Conservation (phyloP, 345 rosid genomes). For the Angophora floribunda region DNA sequence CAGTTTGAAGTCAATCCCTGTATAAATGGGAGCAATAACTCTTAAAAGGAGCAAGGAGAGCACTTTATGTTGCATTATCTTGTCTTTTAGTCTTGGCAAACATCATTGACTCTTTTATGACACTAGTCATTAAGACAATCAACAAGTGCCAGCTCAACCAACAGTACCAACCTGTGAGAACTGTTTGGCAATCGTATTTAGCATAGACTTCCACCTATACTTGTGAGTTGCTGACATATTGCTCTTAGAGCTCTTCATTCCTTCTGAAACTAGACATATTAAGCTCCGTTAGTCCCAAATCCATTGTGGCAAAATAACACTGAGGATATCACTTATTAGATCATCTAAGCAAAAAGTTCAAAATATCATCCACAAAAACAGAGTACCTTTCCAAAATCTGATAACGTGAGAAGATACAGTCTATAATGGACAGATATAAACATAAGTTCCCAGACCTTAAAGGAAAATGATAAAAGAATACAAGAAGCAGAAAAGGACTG, state of each 20-base stretch:
- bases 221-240: constrained; percentile 4
- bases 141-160: not conserved
- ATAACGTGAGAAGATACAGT: not conserved
- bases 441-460: not conserved
- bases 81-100: not conserved
- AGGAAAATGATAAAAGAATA: not conserved
- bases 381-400: not conserved
- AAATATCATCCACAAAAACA: not conserved
- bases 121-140: not conserved
- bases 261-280: constrained; percentile 21
- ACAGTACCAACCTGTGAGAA: constrained; percentile 54
- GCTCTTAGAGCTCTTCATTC: constrained; percentile 9
- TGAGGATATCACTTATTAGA: not conserved
- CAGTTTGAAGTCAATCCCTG: not conserved
- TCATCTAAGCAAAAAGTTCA: not conserved
- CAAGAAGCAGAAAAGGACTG: not conserved
- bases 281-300: not conserved
- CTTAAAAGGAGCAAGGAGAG: not conserved
- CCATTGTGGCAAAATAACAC: not conserved
- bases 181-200: constrained; percentile 58
- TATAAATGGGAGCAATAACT: not conserved
- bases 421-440: not conserved
- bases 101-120: not conserved
- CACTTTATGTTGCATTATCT: not conserved
- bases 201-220: constrained; percentile 50